Evolutionary conservation across 176 grass and related monocot genomes (phyloP), one percentile per base, ranked within the genome.

Genomic region (Eleusine coracana): DNA sequence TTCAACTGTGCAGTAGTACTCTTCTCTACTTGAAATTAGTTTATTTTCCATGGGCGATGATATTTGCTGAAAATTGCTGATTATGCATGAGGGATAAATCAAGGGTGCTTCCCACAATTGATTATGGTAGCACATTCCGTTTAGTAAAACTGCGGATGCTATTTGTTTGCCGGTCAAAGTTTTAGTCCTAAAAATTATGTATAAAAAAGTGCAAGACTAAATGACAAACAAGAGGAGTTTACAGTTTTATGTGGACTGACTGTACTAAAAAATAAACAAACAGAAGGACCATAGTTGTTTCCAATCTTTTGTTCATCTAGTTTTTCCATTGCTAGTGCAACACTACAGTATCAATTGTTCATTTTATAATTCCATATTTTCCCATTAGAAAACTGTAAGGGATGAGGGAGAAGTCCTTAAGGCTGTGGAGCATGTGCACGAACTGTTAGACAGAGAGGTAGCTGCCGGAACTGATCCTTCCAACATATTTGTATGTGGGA

Each of bases 401-500:
- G 81, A 91, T 37, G 89, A 87, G 72, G 36, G 60, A 7, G 85
- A 65, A 70, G 83, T 94, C 21, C 89, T 91, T 31, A 66, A 65
- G 84, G 86, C 89, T 71, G 92, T 94, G 25, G 71, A 89, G 7
- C 62, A 42, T 40, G 89, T 94, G 16, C 92, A 89, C 80, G 45
- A 72, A 37, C 87, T 89, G 67, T 44, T 94, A 36, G 71, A 94
- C 77, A 75, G 70, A 58, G 92, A 89, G 50, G 17, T 94, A 62
- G 83, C 80, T 54, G 59, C 80, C 0, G 86, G 88, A 17, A 84
- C 85, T 1, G 59, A 64, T 59, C 83, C 89, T 3, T 54, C 81
- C 45, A n/a, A 85, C 52, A 91, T 94, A 46, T 94, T 91, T 14
- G 55, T 91, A 31, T 91, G 86, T 82, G 89, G 92, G 34, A n/a